Percentiles rank a stretch among this genome's conserved stretches.
These are phyloP conservation scores for Boletus coccyginus DNA, from an alignment of 768 basidiomycete genomes.

Conservation along the genomic window DNA sequence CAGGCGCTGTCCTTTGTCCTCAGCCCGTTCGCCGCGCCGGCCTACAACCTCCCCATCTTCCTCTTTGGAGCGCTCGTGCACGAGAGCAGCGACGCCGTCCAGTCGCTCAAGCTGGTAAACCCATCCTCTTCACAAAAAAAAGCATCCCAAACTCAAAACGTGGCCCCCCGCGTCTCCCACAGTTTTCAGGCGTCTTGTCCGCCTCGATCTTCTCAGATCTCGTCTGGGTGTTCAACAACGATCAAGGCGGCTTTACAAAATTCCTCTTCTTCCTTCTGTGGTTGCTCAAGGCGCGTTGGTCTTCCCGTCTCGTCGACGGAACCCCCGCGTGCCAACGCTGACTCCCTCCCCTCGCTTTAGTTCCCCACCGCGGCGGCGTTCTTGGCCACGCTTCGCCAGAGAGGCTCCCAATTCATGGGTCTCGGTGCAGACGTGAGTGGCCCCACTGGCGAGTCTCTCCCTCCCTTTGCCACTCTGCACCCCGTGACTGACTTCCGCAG, in stretches of 20 bases:
- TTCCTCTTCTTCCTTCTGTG: slow-evolving; percentile 54
- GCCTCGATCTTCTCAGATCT: slow-evolving; percentile 66
- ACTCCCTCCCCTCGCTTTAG: too few species aligned
- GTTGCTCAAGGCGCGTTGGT: slow-evolving; percentile 53
- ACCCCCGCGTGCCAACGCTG: too few species aligned
- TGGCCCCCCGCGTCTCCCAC: too few species aligned
- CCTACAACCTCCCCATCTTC: slow-evolving; percentile 82
- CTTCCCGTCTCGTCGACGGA: too few species aligned
- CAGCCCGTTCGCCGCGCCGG: slow-evolving; percentile 53
- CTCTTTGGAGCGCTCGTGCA: slow-evolving; percentile 74
- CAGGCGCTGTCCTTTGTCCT: slow-evolving; percentile 63
- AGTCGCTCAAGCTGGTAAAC: slow-evolving; percentile 62
- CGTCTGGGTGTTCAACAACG: slow-evolving; percentile 60
- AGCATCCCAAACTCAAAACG: too few species aligned
- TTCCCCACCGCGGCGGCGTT: slow-evolving; percentile 59
- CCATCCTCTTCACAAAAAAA: too few species aligned
- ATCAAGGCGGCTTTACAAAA: slow-evolving; percentile 54
- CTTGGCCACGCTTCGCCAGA: slow-evolving; percentile 49
- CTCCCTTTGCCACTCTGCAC: too few species aligned
- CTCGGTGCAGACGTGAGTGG: slow-evolving; percentile 51
- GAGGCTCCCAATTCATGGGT: slow-evolving; percentile 54
- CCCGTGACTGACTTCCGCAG: background rate
- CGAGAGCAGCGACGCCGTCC: slow-evolving; percentile 61
- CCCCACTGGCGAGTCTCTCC: slow-evolving; percentile 61
- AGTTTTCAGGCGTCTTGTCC: slow-evolving; percentile 68